Base-by-base conservation (phyloP, 768 basidiomycete species). In the Mycena amicta region DNA sequence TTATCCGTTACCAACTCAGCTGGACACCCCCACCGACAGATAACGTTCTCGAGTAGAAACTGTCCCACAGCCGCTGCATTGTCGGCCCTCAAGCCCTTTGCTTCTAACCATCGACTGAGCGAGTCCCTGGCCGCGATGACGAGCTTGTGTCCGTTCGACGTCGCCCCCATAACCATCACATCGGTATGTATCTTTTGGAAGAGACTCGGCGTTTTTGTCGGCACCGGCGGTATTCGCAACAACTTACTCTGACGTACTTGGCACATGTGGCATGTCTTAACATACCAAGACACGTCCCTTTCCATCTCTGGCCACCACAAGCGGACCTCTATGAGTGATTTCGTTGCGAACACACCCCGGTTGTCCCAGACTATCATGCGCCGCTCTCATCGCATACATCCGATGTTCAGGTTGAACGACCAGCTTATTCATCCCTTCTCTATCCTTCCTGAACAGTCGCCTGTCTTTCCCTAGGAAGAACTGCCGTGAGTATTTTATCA, bases 1-100 rank as follows among this genome's bases (percentile, higher is more conserved):
- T 82, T 83, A 57, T 83, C 80, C 0, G 74, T 78, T 0, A 80
- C 70, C 18, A 82, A 75, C 23, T 74, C 66, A 0, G 13, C 20
- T 0, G 78, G 20, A 18, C 71, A 67, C 2, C 77, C 79, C 78
- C 78, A 81, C 27, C 70, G 29, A 47, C 70, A 73, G 0, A 75
- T 60, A 3, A 76, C 68, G 12, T 77, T 71, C 57, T 69, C 64
- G 8, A 67, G 68, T 0, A 72, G 30, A 66, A 67, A 75, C 3
- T 53, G 49, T 0, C 59, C 69, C 12, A 75, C 60, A 0, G 62
- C 50, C 13, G 49, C 51, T 0, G 58, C 68, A 18, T 49, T 68
- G 25, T 72, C 67, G 2, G 61, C 55, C 51, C 52, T 56, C 1
- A 71, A 20, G 0, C 67, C 53, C 30, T 63, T 49, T 2, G 56